These are phyloP conservation scores for Tricharina praecox DNA, from an alignment of 495 filamentous ascomycete species.

Conservation along the genomic window DNA sequence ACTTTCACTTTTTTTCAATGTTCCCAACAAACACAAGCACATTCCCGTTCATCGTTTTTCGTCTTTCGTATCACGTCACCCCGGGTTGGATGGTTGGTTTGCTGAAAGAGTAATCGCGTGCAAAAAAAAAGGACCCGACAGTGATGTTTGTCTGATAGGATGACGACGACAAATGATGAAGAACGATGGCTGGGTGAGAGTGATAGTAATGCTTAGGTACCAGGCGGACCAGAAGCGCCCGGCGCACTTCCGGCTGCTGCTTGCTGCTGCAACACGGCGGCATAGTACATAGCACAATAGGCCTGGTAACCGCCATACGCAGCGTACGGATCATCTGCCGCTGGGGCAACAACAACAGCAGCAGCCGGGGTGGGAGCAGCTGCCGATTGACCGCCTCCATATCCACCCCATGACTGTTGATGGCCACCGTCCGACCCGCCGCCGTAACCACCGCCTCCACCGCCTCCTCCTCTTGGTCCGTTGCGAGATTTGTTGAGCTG, in stretches of 20 bases:
- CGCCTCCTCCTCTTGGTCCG: constrained; percentile 1
- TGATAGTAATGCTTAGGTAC: not conserved
- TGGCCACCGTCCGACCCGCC: constrained; percentile 5
- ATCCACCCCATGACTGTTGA: constrained; percentile 20
- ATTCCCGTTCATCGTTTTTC: too few species aligned
- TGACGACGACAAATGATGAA: not conserved
- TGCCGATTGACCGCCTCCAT: constrained; percentile 12
- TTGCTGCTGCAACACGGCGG: constrained; percentile 25
- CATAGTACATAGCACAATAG: constrained; percentile 27
- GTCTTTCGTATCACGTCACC: too few species aligned
- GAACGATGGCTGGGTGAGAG: not conserved
- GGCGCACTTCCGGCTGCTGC: constrained; percentile 21
- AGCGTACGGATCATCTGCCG: constrained; percentile 22
- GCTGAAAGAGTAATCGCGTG: too few species aligned
- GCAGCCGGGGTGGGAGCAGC: constrained; percentile 1
- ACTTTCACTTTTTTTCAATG: too few species aligned
- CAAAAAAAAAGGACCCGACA: too few species aligned
- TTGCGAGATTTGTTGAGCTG: constrained; percentile 6
- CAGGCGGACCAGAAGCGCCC: not conserved
- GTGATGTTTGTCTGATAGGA: too few species aligned
- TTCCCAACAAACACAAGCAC: too few species aligned
- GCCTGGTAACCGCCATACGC: constrained; percentile 26
- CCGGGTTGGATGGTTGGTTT: too few species aligned
- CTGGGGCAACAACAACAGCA: not conserved
- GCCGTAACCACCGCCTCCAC: constrained; percentile 1